phyloP scores from a whole-genome alignment of 2,329 filamentous ascomycete species.

The Xylaria sp. region DNA sequence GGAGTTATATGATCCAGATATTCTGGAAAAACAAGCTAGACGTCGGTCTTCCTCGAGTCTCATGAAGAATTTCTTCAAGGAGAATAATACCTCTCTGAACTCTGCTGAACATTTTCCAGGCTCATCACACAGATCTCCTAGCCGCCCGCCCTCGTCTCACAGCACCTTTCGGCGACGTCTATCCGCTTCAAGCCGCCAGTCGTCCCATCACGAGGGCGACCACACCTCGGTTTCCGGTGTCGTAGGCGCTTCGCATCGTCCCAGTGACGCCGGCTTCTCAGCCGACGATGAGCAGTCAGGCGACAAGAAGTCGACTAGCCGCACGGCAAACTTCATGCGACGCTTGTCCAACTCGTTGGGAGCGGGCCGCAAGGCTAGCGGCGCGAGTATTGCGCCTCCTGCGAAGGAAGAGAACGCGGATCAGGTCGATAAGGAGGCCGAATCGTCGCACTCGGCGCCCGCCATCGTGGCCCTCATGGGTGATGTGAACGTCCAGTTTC shows the following conservation, averaged over 20 bases:
- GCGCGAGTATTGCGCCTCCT: constrained; percentile 45
- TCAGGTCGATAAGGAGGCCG: constrained; percentile 29
- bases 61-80: constrained; percentile 57
- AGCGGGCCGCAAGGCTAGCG: constrained; percentile 41
- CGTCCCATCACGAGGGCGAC: constrained; percentile 42
- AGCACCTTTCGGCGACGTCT: constrained; percentile 51
- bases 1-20: constrained; percentile 40
- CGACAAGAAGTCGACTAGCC: constrained; percentile 45
- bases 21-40: constrained; percentile 35
- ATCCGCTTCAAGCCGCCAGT: constrained; percentile 60
- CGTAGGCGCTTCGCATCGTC: constrained; percentile 37
- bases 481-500: constrained; percentile 95
- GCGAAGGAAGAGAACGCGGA: constrained; percentile 45
- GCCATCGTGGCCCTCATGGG: constrained; percentile 65
- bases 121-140: constrained; percentile 39
- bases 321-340: constrained; percentile 54
- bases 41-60: constrained; percentile 56
- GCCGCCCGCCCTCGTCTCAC: constrained; percentile 44
- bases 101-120: constrained; percentile 41
- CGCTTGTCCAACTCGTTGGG: constrained; percentile 51
- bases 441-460: constrained; percentile 26
- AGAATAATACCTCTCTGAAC: constrained; percentile 43
- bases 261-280: constrained; percentile 42
- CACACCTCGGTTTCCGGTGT: constrained; percentile 22
- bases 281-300: constrained; percentile 41